Base-by-base conservation (phyloP, 2,329 filamentous ascomycete genomes). In the Colletotrichum liaoningense region DNA sequence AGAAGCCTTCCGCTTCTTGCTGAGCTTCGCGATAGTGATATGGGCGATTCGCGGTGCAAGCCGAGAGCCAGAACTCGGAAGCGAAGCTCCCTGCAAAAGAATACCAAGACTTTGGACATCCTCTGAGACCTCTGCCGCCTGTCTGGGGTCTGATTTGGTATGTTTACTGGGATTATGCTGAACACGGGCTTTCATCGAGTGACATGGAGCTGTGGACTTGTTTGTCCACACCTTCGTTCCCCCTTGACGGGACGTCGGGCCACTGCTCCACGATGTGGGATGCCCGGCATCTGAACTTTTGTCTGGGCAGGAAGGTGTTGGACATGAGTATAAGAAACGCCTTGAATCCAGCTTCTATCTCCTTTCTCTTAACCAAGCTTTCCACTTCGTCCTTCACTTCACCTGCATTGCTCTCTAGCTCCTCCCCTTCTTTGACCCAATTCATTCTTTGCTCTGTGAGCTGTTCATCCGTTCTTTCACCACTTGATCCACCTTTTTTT, bases 401-500 rank as follows among this genome's bases (percentile, higher is more conserved):
- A 63, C 35, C 22, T 57, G 49, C 70, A 56, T 73, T 62, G 56
- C 67, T 65, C 67, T 70, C 42, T 60, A 70, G 55, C 70, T 62
- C 60, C 28, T 52, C 30, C 56, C 46, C 46, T 67, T 70, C 46
- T 63, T 73, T 60, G 24, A 52, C 30, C 42, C 46, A 46, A 56
- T 72, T 63, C 69, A 64, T 52, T 72, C 69, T 72, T 69, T 72
- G 69, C 69, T 72, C 69, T 72, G 69, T 69, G 69, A 72, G 69
- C 69, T 63, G 38, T 72, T 52, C 69, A 62, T 73, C 55, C 60
- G 42, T 65, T 73, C 56, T 65, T 65, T 65, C 46, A 42, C 28
- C 46, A 30, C 58, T 16, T 49, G 28, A 60, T 59, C 33, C 55
- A 63, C 38, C 33, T 42, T 33, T 58, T 49, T 54, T 11, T 28